Evolutionary conservation across 2,329 filamentous ascomycete genomes (phyloP), one percentile per base, ranked within the genome.

Genomic region (Proliferodiscus dingleyae): DNA sequence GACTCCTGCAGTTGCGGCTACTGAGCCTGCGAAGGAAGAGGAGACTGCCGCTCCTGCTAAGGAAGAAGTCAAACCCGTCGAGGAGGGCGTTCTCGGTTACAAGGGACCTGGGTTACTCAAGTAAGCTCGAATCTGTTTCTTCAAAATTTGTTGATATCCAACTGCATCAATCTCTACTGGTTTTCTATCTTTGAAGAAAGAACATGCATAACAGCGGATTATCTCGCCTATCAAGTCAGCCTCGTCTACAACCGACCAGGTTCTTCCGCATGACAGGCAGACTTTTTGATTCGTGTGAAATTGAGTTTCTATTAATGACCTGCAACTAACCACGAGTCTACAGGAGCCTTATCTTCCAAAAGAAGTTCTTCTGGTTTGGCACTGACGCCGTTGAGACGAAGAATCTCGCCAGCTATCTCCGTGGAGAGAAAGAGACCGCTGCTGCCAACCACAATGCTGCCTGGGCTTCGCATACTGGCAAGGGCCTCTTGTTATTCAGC

Each of bases 381-480:
- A 73, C 79, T 40, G 86, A 89, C 45, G 71, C 86, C 40, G 68
- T 94, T 49, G 80, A 89, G 62, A 71, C 80, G 59, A 85, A 91
- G 70, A 77, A 84, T 64, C 77, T 96, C 46, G 69, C 75, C 57
- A 71, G 77, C 60, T 96, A 91, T 74, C 77, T 94, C 59, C 88
- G 89, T 71, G 83, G 81, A 62, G 89, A 95, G 79, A 96, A 96
- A 83, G 45, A 49, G 9, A 76, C 83, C 46, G 76, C 83, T 43
- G 75, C 83, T 56, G 84, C 86, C 51, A 85, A 94, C 72, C 78
- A 87, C 56, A 85, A 85, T 59, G 85, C 82, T 58, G 86, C 93
- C 28, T 96, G 93, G 89, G 89, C 91, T 53, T 83, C 82, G 58
- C 82, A 95, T 76, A 96, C 91, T 49, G 91, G 91, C 68, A 95